Base-by-base conservation (phyloP, 2,329 filamentous ascomycete genomes). In the Stenocarpella maydis region DNA sequence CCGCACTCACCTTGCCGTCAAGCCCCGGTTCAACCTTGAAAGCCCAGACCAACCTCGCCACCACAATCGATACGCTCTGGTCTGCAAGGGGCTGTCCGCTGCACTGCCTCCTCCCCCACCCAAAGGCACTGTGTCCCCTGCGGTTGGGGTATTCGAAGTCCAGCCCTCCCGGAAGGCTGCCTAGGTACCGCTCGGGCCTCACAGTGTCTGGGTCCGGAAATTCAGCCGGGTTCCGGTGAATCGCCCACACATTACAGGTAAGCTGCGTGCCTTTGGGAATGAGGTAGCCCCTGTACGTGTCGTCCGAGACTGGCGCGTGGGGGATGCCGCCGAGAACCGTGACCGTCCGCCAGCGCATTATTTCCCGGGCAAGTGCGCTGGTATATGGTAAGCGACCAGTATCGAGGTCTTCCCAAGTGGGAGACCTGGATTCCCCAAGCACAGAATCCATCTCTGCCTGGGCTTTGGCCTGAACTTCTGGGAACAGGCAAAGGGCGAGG, bases 71-170 rank as follows among this genome's bases (percentile, higher is more conserved):
- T 15, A 69, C 34, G 41, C 47, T 65, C 47, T 65, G 67, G 7
- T 69, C 58, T 26, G 66, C 66, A 31, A 68, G 55, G 1, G 66
- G 45, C 66, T 68, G 55, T 12, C 66, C 66, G 21, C 45, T 54
- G 47, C 66, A 68, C 6, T 41, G 31, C 6, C 55, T 61, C 45
- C 45, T 39, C 21, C 55, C 45, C 66, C 66, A 68, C 4, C 66
- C 66, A 28, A 68, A 68, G 1, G 47, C 58, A 24, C 65, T 65
- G 39, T 65, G 41, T 26, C 52, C 67, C 15, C 24, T 64, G 26
- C 37, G 28, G 15, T 65, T 65, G 6, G 60, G 58, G 21, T 69
- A 54, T 26, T 68, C 54, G 2, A 52, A 39, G 3, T 24, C 54
- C 1, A 52, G 24, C 15, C 54, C 54, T 8, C 39, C 53, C 8